phyloP scores from a whole-genome alignment of 441 rosid genomes.

The Euphorbia corollata region DNA sequence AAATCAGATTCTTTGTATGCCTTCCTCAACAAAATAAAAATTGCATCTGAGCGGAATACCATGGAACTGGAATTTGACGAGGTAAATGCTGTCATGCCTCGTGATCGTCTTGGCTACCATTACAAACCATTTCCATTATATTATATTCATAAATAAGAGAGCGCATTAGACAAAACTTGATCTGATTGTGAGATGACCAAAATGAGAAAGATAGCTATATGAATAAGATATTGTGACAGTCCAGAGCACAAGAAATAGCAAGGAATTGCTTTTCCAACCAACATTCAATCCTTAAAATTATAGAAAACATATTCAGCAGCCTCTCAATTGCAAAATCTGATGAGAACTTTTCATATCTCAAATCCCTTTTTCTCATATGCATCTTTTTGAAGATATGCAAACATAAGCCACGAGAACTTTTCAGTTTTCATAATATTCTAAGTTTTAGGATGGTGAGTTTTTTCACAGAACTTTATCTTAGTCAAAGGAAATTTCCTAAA shows the following conservation, averaged over 20 bases:
- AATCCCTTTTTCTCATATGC: neutral
- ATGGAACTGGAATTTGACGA: constrained; percentile 43
- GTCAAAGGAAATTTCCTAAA: too few species aligned
- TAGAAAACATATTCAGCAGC: neutral
- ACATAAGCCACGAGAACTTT: too few species aligned
- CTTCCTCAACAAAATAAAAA: constrained; percentile 58
- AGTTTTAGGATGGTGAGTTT: too few species aligned
- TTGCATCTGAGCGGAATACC: constrained; percentile 59
- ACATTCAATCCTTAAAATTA: neutral
- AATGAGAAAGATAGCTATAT: neutral
- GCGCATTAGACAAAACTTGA: neutral
- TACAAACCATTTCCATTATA: constrained; percentile 10
- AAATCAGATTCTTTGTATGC: constrained; percentile 63
- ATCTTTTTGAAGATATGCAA: too few species aligned
- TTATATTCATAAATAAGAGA: neutral
- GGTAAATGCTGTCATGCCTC: constrained; percentile 38
- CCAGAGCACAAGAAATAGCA: neutral
- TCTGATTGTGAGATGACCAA: neutral
- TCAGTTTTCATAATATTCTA: too few species aligned
- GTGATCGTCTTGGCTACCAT: constrained; percentile 67
- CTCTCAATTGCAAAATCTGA: constrained; percentile 1
- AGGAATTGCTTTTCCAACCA: constrained; percentile 5
- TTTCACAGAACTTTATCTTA: too few species aligned
- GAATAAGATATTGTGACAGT: neutral
- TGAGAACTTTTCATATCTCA: neutral